Evolutionary conservation across 495 filamentous ascomycete genomes (phyloP).

Genomic region (Neurospora sp.): DNA sequence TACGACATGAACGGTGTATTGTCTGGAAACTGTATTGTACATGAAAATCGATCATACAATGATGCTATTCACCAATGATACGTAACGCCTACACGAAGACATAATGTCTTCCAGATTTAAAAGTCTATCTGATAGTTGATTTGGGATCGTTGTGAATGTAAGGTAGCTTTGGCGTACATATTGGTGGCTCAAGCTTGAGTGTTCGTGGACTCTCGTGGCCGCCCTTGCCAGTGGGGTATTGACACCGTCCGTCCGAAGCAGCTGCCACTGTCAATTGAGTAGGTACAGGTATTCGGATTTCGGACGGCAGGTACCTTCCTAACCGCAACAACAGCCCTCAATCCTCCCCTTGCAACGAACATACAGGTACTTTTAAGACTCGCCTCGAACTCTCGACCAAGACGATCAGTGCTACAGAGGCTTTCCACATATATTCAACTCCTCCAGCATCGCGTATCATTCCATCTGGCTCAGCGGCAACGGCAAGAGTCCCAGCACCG

Average conservation of each 20-base stretch:
- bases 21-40: background rate
- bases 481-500: background rate
- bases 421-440: background rate
- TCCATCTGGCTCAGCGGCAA: background rate
- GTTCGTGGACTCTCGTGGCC: background rate
- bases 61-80: background rate
- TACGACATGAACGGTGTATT: background rate
- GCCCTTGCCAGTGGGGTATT: background rate
- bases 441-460: no score
- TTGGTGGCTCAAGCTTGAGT: background rate
- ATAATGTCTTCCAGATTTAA: background rate
- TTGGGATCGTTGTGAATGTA: background rate
- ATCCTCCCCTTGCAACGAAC: background rate
- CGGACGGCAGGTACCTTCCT: background rate
- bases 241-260: background rate
- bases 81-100: background rate
- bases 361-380: background rate
- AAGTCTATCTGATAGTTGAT: background rate
- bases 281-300: no score
- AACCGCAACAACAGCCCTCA: background rate
- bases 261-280: background rate
- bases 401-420: background rate
- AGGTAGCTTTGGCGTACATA: background rate
- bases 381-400: background rate
- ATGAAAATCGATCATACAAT: background rate